Evolutionary conservation across 345 rosid genomes (phyloP), one percentile per base, ranked within the genome.

Genomic region (Citrus sinensis): DNA sequence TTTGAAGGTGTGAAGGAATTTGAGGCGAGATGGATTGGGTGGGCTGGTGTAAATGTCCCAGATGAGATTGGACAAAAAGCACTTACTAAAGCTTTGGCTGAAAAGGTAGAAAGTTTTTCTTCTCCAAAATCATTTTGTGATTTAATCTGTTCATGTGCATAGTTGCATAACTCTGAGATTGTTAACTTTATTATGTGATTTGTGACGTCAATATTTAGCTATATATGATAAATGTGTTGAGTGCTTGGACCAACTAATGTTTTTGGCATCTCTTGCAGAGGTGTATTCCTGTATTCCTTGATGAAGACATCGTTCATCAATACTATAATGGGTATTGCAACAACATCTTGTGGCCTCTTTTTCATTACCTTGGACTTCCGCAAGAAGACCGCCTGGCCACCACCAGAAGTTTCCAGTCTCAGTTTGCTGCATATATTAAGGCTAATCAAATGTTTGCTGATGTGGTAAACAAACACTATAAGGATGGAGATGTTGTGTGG

Each of bases 21-120:
- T 67, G 99, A 97, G 81, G 98, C 98, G 17, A 94, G 94, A 84
- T 97, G 99, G 99, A 97, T 97, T 69, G 99, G 99, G 61, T 97
- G 98, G 99, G 99, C 99, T 73, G 99, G 99, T 13, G 99, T 97
- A 29, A 94, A 97, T 86, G 99, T 97, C 74, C 98, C 99, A 8
- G 99, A 97, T 81, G 95, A 93, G 79, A 87, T 86, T 75, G 99
- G 99, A 16, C 99, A 94, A 88, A 87, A 83, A 76, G 97, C 99
- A 73, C 94, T 97, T n/a, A 93, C 87, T 30, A 91, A 92, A 85
- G 97, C 98, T 83, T 87, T 97, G 85, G 98, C 98, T 78, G 98
- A 94, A 79, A 97, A 94, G 91, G 99, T 93, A 82, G 24, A 63
- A n/a, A 27, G 17, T 73, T 65, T 24, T 63, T 54, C 58, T 2